Evolutionary conservation across 176 grass and related monocot genomes (phyloP).

Genomic region (Juncus effusus): DNA sequence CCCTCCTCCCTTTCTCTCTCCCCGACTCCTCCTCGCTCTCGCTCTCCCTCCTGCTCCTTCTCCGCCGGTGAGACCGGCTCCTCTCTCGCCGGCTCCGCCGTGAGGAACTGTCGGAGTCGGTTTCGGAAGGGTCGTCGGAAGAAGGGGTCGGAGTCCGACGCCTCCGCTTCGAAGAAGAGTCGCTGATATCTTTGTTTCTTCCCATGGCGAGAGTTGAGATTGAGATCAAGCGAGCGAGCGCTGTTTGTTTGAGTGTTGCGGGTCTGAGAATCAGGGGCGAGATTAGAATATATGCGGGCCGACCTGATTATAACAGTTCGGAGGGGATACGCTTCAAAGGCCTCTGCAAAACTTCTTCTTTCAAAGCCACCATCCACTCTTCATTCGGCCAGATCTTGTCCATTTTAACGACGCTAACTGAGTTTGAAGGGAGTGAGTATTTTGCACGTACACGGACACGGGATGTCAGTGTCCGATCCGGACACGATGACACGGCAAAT

Average conservation of each 20-base stretch:
- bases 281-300: neutral
- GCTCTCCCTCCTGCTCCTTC: constrained; percentile 43
- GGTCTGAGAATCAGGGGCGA: neutral
- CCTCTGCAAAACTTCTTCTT: too few relatives aligned
- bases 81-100: constrained; percentile 22
- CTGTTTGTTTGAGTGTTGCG: neutral
- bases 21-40: constrained; percentile 35
- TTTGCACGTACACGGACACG: too few relatives aligned
- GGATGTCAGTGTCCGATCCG: too few relatives aligned
- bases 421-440: too few relatives aligned
- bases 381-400: too few relatives aligned
- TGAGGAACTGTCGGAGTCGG: constrained; percentile 21
- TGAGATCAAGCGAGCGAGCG: constrained; percentile 8
- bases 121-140: neutral
- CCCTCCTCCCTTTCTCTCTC: constrained; percentile 29
- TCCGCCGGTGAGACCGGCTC: constrained; percentile 34
- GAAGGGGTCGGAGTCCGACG: constrained; percentile 38
- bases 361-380: too few relatives aligned
- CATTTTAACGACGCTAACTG: too few relatives aligned
- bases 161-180: constrained; percentile 37
- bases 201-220: constrained; percentile 39
- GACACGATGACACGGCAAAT: too few relatives aligned
- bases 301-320: neutral
- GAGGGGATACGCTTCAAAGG: too few relatives aligned
- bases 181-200: constrained; percentile 26